Conservation (phyloP, 139 green algal species). For the Closterium sp. region DNA sequence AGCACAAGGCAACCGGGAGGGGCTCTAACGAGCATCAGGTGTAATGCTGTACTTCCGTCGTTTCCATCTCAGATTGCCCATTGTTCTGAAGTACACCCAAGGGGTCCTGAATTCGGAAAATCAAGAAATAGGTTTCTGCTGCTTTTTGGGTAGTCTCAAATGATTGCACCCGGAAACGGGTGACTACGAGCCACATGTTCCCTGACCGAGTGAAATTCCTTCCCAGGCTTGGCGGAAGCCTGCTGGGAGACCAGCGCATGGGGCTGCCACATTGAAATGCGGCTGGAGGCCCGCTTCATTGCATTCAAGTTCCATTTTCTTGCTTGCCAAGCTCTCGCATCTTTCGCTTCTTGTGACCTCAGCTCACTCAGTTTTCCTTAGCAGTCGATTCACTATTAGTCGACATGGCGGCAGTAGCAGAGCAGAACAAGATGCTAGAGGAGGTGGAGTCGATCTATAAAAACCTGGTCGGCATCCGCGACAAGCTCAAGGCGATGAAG, state of each 20-base stretch:
- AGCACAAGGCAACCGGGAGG: too few species aligned
- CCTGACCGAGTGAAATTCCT: not conserved
- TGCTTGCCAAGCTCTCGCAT: not conserved
- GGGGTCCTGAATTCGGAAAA: too few species aligned
- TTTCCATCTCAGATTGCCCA: too few species aligned
- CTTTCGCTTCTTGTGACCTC: not conserved
- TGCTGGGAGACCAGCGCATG: not conserved
- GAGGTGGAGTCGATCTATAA: constrained; percentile 3
- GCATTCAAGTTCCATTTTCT: not conserved
- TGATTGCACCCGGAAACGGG: not conserved
- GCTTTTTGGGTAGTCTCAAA: not conserved
- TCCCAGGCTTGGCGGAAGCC: not conserved
- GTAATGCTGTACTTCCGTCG: too few species aligned
- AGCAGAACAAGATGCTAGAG: not conserved
- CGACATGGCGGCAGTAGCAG: not conserved
- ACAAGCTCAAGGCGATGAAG: constrained; percentile 19
- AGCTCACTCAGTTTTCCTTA: not conserved
- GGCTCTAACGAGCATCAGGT: too few species aligned
- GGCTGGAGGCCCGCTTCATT: not conserved
- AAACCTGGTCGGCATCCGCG: constrained; percentile 7
- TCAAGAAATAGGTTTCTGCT: not conserved
- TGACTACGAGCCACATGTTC: not conserved
- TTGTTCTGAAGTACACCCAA: not conserved
- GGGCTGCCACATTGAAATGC: not conserved
- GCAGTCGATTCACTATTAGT: not conserved